Conservation (phyloP, 2,329 filamentous ascomycete genomes). For the Daldinia sp. region DNA sequence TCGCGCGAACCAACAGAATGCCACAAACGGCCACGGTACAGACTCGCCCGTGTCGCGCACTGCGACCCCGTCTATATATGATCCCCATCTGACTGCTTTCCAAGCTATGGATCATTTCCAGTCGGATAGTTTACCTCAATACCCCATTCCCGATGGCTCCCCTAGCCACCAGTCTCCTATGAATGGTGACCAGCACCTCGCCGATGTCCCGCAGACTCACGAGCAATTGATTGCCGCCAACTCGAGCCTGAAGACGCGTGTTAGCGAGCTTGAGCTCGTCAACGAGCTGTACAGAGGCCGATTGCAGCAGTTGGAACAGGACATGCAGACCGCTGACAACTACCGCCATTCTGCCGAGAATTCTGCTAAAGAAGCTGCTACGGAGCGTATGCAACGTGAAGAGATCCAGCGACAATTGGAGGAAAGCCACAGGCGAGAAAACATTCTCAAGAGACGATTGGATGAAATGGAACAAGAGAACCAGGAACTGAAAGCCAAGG, state of each 20-base stretch:
- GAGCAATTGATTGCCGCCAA: conserved; percentile 85
- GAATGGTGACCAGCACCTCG: conserved; percentile 70
- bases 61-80: conserved; percentile 80
- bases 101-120: conserved; percentile 81
- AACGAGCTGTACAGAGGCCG: conserved; percentile 83
- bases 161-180: conserved; percentile 65
- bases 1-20: conserved; percentile 73
- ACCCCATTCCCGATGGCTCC: conserved; percentile 65
- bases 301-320: conserved; percentile 82
- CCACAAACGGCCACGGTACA: conserved; percentile 78
- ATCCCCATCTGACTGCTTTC: conserved; percentile 82
- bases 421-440: conserved; percentile 81
- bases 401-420: conserved; percentile 71
- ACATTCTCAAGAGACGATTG: conserved; percentile 83
- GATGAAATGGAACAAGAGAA: conserved; percentile 78
- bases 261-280: conserved; percentile 95
- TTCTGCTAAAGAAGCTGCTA: conserved; percentile 66
- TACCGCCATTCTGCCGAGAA: conserved; percentile 64
- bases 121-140: conserved; percentile 61
- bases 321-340: conserved; percentile 74
- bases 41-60: conserved; percentile 85
- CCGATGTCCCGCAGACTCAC: conserved; percentile 80
- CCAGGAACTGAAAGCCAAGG: conserved; percentile 49
- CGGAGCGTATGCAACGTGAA: conserved; percentile 69
- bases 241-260: conserved; percentile 90